phyloP scores from a whole-genome alignment of 179 eudicot genomes.

The Spergularia azorica region DNA sequence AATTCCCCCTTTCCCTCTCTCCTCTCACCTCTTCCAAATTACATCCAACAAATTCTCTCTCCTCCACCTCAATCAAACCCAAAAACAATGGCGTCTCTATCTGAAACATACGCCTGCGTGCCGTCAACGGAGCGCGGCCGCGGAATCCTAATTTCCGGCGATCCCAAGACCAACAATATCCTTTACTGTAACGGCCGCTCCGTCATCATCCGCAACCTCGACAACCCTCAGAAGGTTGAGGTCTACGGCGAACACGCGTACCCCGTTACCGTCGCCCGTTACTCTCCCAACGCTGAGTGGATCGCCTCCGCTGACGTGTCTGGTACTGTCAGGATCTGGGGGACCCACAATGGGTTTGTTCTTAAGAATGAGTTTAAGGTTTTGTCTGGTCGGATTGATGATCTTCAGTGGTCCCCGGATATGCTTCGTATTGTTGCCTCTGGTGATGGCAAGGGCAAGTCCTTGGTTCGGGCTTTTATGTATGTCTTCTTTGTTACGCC shows the following conservation, averaged over 20 bases:
- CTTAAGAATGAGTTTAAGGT: constrained; percentile 88
- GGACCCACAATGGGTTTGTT: constrained; percentile 77
- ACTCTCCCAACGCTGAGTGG: constrained; percentile 95
- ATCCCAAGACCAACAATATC: constrained; percentile 74
- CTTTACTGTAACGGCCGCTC: constrained; percentile 92
- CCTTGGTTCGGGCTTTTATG: constrained; percentile 93
- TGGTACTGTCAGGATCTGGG: constrained; percentile 93
- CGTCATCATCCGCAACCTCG: constrained; percentile 81
- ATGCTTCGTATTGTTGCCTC: constrained; percentile 79
- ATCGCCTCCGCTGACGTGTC: constrained; percentile 93
- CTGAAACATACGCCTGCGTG: constrained; percentile 87
- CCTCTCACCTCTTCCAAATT: background rate
- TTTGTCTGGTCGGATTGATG: constrained; percentile 87
- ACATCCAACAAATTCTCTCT: background rate
- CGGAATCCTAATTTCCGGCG: constrained; percentile 89
- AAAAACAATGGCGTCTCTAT: constrained; percentile 47
- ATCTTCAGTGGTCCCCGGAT: constrained; percentile 94
- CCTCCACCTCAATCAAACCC: too few species aligned
- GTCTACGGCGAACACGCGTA: constrained; percentile 92
- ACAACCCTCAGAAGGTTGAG: constrained; percentile 59
- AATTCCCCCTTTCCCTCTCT: background rate
- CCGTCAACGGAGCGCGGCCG: constrained; percentile 97
- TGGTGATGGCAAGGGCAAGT: constrained; percentile 96
- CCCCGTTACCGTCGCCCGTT: constrained; percentile 84
- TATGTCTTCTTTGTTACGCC: constrained; percentile 28